phyloP scores from a whole-genome alignment of 805 yeast genomes.

The Lipomyces mesembrius region DNA sequence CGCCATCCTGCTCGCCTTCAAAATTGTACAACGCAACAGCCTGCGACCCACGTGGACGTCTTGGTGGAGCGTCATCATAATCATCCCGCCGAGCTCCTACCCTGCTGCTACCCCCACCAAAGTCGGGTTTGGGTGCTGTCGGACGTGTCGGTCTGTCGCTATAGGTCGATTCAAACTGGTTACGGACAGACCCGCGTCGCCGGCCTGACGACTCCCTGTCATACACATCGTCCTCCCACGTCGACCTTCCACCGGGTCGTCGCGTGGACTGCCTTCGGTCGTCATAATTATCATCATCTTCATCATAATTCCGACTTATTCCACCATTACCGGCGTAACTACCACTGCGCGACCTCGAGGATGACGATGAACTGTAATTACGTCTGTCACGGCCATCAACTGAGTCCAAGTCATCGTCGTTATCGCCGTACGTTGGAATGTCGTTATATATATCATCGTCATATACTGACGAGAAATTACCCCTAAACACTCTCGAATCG shows the following conservation, averaged over 20 bases:
- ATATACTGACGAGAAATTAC: slow-evolving; percentile 55
- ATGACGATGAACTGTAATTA: slow-evolving; percentile 9
- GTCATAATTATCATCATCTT: slow-evolving; percentile 52
- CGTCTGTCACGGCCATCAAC: slow-evolving; percentile 30
- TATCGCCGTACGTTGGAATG: slow-evolving; percentile 60
- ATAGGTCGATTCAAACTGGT: slow-evolving; percentile 50
- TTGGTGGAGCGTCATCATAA: slow-evolving; percentile 1
- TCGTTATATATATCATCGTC: slow-evolving; percentile 76
- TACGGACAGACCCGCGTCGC: slow-evolving; percentile 45
- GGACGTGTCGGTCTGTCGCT: slow-evolving; percentile 51
- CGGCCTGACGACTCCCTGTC: slow-evolving; percentile 50
- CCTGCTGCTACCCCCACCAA: slow-evolving; percentile 37
- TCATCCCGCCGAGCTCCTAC: slow-evolving; percentile 8
- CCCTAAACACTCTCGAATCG: slow-evolving; percentile 80
- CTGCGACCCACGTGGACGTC: slow-evolving; percentile 55
- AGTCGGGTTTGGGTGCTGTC: slow-evolving; percentile 51
- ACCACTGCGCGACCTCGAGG: slow-evolving; percentile 27
- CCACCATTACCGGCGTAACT: slow-evolving; percentile 26
- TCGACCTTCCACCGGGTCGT: slow-evolving; percentile 44
- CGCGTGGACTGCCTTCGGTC: slow-evolving; percentile 42
- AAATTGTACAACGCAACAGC: slow-evolving; percentile 90
- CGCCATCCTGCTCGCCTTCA: slow-evolving; percentile 93
- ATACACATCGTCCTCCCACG: slow-evolving; percentile 89
- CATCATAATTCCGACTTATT: slow-evolving; percentile 35
- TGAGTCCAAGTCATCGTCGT: slow-evolving; percentile 31